Base-by-base conservation (phyloP, 2,329 filamentous ascomycete species). In the Fulvia fulva region DNA sequence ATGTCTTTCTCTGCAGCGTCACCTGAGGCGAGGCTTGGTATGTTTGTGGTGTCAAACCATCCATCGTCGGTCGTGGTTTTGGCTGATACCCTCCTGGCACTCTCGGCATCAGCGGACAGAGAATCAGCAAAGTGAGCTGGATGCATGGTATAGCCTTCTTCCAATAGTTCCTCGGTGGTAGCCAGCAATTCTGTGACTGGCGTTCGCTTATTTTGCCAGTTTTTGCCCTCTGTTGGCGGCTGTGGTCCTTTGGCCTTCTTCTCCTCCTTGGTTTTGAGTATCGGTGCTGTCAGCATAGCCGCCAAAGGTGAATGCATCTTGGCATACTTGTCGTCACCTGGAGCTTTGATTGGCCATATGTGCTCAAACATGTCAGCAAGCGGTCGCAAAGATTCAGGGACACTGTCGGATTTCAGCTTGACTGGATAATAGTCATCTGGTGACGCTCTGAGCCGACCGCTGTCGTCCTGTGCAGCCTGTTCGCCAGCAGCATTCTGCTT, bases 281-380 rank as follows among this genome's bases (percentile, higher is more conserved):
- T 74, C 5, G 90, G 86, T 0, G 89, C 85, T 4, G 87, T 88
- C 63, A 97, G 81, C 77, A 97, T 92, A 1, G 90, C 87, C 62
- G 90, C 85, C 32, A 97, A 77, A 2, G 94, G 92, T 3, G 94
- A 97, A 74, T 95, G 89, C 70, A 99, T 84, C 70, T 86, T 88
- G 65, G 83, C 84, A 68, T 87, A 84, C 70, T 86, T 89, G 64
- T 91, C 88, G 71, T 97, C 93, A 3, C 92, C 94, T 2, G 91
- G 90, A 0, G 91, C 89, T 71, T 86, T 89, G 58, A 97, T 84
- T 9, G 92, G 93, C 91, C 94, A 97, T 41, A 97, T 77, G 67
- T 94, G 88, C 8, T 86, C 80, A 65, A 99, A 97, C 71, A 97
- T 89, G 59, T 90, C 84, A 43, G 88, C 86, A 58, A 97, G 83